A percentile compares a stretch with the other conserved stretches of the same genome.
Conservation (phyloP, 371 early-diverging fungal species). For the Mortierella sp. region DNA sequence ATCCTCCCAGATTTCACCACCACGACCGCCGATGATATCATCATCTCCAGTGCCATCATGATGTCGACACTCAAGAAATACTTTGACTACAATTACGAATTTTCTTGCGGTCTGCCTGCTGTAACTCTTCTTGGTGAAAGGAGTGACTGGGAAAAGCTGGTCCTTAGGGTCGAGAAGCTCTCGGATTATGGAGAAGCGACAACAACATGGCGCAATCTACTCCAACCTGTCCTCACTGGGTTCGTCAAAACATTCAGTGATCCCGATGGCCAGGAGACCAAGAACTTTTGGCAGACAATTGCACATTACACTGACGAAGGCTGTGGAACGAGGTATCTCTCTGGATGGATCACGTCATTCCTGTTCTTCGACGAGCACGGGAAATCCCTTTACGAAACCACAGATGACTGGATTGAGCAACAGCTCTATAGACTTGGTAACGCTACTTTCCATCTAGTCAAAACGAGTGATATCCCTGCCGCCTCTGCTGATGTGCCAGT, state of each 20-base stretch:
- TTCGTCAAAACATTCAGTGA: slow-evolving; percentile 27
- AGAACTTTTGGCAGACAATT: slow-evolving; percentile 34
- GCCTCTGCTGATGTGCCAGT: slow-evolving; percentile 11
- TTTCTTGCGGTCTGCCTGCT: slow-evolving; percentile 32
- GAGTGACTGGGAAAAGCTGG: slow-evolving; percentile 36
- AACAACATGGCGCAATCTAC: slow-evolving; percentile 24
- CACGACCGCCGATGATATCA: slow-evolving; percentile 14
- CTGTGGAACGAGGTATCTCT: slow-evolving; percentile 8
- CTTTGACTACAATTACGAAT: slow-evolving; percentile 5
- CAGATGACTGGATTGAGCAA: no score
- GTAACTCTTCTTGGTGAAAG: slow-evolving; percentile 37
- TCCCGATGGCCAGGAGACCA: slow-evolving; percentile 19
- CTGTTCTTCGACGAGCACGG: slow-evolving; percentile 13
- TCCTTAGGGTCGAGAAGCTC: slow-evolving; percentile 23
- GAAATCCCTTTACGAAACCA: no score
- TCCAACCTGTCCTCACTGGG: slow-evolving; percentile 27
- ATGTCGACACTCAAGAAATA: slow-evolving; percentile 39
- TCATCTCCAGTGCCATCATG: slow-evolving; percentile 22
- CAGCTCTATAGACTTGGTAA: background rate
- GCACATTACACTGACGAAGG: slow-evolving; percentile 1
- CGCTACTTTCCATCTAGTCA: slow-evolving; percentile 7
- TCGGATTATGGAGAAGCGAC: slow-evolving; percentile 24
- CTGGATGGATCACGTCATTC: slow-evolving; percentile 39
- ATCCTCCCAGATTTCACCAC: slow-evolving; percentile 20
- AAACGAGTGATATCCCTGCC: slow-evolving; percentile 14